Evolutionary conservation across 345 rosid species (phyloP).

Genomic region (Turnera subulata): DNA sequence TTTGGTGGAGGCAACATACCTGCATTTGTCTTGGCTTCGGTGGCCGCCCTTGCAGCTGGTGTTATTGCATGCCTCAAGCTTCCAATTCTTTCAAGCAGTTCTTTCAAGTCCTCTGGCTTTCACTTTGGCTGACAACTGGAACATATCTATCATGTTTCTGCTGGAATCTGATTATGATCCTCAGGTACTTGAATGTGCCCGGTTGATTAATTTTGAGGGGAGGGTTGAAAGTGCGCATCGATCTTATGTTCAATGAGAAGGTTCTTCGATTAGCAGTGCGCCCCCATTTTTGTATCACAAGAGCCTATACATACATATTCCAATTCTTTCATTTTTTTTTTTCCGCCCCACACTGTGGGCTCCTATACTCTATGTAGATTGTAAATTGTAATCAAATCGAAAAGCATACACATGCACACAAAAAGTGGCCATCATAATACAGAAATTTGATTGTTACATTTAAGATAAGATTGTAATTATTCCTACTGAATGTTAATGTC

Average conservation of each 20-base stretch:
- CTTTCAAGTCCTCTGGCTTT: conserved; percentile 68
- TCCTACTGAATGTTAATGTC: no score
- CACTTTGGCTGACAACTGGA: conserved; percentile 54
- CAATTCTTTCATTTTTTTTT: conserved; percentile 39
- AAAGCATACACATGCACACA: conserved; percentile 7
- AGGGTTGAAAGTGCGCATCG: not conserved
- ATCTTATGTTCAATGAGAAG: conserved; percentile 9
- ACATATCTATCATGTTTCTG: conserved; percentile 1
- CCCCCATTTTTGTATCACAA: conserved; percentile 16
- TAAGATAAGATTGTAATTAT: no score
- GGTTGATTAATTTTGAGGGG: not conserved
- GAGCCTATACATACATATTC: conserved; percentile 11
- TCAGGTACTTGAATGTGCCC: not conserved
- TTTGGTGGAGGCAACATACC: conserved; percentile 98
- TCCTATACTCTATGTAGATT: conserved; percentile 20
- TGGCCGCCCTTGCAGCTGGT: conserved; percentile 71
- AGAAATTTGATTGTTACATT: conserved; percentile 3
- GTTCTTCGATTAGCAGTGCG: conserved; percentile 10
- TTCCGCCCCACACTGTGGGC: conserved; percentile 25
- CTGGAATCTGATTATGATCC: conserved; percentile 5
- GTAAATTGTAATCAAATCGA: conserved; percentile 23
- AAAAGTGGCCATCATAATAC: not conserved
- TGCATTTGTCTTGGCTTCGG: conserved; percentile 75
- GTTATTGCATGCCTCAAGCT: conserved; percentile 55
- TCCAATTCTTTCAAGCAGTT: conserved; percentile 60